Evolutionary conservation across 2,329 filamentous ascomycete species (phyloP).

Genomic region (Epichloe sylvatica): DNA sequence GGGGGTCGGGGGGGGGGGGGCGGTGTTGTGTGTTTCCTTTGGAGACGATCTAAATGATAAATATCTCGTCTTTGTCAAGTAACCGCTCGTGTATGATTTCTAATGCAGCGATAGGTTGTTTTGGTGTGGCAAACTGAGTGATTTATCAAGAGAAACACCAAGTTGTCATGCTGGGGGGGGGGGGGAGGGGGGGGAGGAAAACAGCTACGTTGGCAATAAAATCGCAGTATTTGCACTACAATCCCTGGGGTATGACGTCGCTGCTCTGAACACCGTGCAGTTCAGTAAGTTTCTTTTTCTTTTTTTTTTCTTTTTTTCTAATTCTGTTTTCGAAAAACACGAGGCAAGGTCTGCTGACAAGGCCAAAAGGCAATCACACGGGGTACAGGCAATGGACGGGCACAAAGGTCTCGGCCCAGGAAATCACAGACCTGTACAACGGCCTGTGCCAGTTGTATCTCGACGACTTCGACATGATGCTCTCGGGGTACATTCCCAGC

Average conservation of each 20-base stretch:
- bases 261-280: slow-evolving; percentile 88
- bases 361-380: slow-evolving; percentile 69
- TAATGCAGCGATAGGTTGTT: slow-evolving; percentile 22
- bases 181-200: not conserved
- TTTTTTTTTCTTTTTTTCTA: not conserved
- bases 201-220: slow-evolving; percentile 91
- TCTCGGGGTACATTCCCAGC: slow-evolving; percentile 88
- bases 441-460: slow-evolving; percentile 74
- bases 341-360: not conserved
- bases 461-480: slow-evolving; percentile 82
- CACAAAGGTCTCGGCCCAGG: slow-evolving; percentile 63
- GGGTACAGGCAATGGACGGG: slow-evolving; percentile 84
- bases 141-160: too few relatives aligned
- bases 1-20: too few relatives aligned
- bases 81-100: too few relatives aligned
- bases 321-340: slow-evolving; percentile 4
- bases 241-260: slow-evolving; percentile 82
- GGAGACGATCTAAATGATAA: too few relatives aligned
- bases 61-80: too few relatives aligned
- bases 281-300: slow-evolving; percentile 55
- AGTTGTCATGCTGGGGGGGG: not conserved
- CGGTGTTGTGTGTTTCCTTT: too few relatives aligned
- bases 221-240: slow-evolving; percentile 95
- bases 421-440: slow-evolving; percentile 72
- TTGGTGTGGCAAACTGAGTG: slow-evolving; percentile 21